Evolutionary conservation across 345 rosid species (phyloP).

Genomic region (Populus tremula): DNA sequence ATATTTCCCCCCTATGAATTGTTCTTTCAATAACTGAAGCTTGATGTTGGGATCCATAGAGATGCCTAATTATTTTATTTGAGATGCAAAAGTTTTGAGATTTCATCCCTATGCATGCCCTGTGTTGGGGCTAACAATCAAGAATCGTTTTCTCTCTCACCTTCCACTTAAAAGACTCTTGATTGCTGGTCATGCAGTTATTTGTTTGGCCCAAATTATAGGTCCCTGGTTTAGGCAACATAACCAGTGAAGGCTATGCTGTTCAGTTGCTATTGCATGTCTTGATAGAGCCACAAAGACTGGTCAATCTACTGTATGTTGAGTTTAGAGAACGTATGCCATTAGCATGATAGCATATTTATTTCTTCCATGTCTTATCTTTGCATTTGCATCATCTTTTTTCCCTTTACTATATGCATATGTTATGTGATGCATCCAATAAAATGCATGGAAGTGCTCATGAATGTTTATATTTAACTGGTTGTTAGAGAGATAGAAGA

Average conservation of each 20-base stretch:
- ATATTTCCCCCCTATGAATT: background rate
- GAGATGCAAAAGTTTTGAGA: background rate
- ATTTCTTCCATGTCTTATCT: background rate
- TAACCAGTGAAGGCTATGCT: background rate
- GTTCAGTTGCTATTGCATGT: background rate
- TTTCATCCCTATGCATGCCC: background rate
- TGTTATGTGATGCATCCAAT: background rate
- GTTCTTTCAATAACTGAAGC: background rate
- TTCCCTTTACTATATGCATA: background rate
- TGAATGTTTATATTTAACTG: background rate
- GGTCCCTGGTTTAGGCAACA: background rate
- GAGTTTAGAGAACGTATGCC: background rate
- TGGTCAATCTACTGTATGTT: background rate
- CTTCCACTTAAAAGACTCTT: background rate
- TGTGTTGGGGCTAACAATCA: background rate
- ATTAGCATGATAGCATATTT: background rate
- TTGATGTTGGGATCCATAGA: background rate
- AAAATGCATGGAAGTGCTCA: conserved; percentile 1
- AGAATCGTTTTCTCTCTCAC: background rate
- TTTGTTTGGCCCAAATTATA: background rate
- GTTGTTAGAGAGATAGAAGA: conserved; percentile 82
- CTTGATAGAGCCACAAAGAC: background rate
- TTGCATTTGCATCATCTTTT: background rate
- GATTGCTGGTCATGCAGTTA: background rate
- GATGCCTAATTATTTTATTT: background rate